These are phyloP conservation scores for Apiospora hydei DNA, from an alignment of 2,329 filamentous ascomycete species.

Conservation along the genomic window DNA sequence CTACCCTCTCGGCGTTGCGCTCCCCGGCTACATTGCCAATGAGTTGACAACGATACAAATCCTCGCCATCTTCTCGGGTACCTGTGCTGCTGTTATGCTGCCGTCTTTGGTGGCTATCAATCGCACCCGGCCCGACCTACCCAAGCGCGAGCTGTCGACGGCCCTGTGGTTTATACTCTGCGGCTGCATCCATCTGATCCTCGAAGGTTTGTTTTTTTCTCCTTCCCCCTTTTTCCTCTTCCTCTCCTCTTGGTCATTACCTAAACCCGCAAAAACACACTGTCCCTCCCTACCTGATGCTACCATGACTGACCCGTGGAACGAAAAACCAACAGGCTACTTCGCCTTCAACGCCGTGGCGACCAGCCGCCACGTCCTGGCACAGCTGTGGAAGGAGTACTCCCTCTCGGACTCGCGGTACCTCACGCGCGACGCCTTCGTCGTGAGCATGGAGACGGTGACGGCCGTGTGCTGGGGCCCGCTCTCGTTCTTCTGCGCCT, in stretches of 20 bases:
- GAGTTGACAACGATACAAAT: conserved; percentile 65
- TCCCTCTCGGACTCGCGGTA: conserved; percentile 64
- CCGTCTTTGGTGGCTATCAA: conserved; percentile 62
- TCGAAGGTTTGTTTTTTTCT: conserved; percentile 45
- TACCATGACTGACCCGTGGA: not conserved
- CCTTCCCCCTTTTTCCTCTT: not conserved
- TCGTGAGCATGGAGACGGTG: conserved; percentile 63
- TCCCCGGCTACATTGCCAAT: conserved; percentile 72
- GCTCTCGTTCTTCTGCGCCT: conserved; percentile 56
- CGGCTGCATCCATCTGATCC: conserved; percentile 56
- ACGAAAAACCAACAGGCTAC: conserved; percentile 47
- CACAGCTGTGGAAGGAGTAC: conserved; percentile 66
- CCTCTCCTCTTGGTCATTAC: not conserved
- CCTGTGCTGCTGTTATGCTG: conserved; percentile 64
- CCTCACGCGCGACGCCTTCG: conserved; percentile 58
- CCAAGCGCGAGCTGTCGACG: conserved; percentile 60
- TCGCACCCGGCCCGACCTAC: conserved; percentile 59
- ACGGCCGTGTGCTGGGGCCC: conserved; percentile 63
- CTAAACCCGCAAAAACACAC: not conserved
- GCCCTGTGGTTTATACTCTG: conserved; percentile 81
- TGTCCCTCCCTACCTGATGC: not conserved
- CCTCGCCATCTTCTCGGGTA: conserved; percentile 64
- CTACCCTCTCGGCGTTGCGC: conserved; percentile 69
- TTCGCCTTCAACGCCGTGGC: conserved; percentile 57
- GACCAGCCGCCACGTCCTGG: conserved; percentile 51